Percentiles rank a stretch among this genome's conserved stretches.
These are phyloP conservation scores for Eucalyptus sp. DNA, from an alignment of 345 rosid species.

Conservation along the genomic window DNA sequence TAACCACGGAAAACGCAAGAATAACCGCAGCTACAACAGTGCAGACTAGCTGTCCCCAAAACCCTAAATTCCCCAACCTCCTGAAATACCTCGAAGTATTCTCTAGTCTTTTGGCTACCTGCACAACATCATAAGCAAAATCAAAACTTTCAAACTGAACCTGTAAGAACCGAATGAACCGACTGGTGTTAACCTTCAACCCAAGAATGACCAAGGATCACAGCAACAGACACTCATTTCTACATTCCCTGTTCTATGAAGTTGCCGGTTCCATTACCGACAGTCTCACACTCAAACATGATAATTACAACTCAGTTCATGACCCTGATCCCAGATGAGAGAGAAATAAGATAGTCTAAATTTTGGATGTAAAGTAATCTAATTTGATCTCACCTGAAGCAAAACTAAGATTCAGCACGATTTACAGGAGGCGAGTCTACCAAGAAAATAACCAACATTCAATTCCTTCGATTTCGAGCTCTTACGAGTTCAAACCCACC, in stretches of 20 bases:
- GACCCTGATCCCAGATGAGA: neutral
- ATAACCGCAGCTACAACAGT: constrained; percentile 83
- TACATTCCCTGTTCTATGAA: neutral
- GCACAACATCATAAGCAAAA: neutral
- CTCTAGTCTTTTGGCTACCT: constrained; percentile 93
- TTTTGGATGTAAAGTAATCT: neutral
- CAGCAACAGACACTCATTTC: neutral
- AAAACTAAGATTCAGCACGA: neutral
- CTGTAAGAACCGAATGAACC: neutral
- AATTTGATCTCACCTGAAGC: neutral
- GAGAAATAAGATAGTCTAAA: neutral
- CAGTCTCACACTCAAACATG: neutral
- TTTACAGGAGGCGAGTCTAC: neutral
- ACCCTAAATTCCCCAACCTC: constrained; percentile 82
- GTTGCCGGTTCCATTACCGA: neutral
- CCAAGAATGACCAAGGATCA: neutral
- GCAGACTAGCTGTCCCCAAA: constrained; percentile 94
- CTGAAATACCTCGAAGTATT: constrained; percentile 85
- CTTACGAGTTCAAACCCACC: neutral
- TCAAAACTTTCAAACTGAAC: neutral
- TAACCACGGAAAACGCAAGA: constrained; percentile 69
- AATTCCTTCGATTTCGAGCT: neutral
- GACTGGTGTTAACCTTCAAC: neutral
- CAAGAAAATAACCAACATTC: neutral
- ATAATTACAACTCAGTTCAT: neutral